Evolutionary conservation across 2,329 filamentous ascomycete species (phyloP), one percentile per base, ranked within the genome.

Genomic region (Sarocladiaceae sp.): DNA sequence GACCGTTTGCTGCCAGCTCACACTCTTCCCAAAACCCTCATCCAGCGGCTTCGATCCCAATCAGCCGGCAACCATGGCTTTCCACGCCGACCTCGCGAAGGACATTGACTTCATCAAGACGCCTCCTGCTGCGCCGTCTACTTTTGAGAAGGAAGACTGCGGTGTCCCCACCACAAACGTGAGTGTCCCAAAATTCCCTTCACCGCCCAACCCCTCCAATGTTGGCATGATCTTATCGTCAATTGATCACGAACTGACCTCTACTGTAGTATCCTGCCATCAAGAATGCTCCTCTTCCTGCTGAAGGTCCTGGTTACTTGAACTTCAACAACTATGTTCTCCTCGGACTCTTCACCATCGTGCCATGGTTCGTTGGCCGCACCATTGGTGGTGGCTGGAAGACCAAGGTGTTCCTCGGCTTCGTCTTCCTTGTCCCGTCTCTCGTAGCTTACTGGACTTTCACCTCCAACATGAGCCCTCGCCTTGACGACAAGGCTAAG

Each of bases 241-340:
- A 31, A 37, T 18, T 28, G 20, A 10, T 36, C 33, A 13, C 18
- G 15, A 28, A 18, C 44, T 48, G 44, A 48, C 26, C 22, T 10
- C n/a, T 18, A 6, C 18, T 26, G 4, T 50, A 68, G 67, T 66
- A 56, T 54, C 59, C 55, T 65, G 95, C 90, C 56, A 97, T 97
- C 74, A 89, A 95, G 68, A 97, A 97, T 83, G 89, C 86, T 47
- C 91, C 94, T 58, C 83, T 97, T 39, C 94, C 94, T 33, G 93
- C 92, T 59, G 94, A 99, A 69, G 89, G 84, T 49, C 76, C 90
- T 50, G 88, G 91, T 59, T 84, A 81, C 70, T 90, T 96, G 60
- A 85, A 77, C 71, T 99, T 97, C 84, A 92, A 87, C 74, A 96
- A 94, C 74, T 73, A 78, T 61, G 72, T 87, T 62, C 84, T 97